A percentile compares a stretch with the other conserved stretches of the same genome.
Conservation (phyloP, 768 basidiomycete species). For the Termitomyces sp. region DNA sequence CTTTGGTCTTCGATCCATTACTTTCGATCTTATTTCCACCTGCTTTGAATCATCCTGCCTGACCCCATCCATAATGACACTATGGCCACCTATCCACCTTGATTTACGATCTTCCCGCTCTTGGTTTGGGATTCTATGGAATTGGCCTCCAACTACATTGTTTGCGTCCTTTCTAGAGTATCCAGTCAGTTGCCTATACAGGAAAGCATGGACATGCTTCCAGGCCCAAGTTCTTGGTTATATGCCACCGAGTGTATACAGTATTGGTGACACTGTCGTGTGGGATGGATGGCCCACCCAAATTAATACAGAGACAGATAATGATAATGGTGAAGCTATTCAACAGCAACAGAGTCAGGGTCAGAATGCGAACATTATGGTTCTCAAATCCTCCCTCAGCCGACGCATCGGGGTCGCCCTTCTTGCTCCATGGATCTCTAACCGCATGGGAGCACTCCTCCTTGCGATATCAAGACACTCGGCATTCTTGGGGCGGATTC, state of each 20-base stretch:
- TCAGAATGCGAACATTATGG: constrained; percentile 19
- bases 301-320: constrained; percentile 23
- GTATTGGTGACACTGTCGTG: constrained; percentile 14
- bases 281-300: constrained; percentile 25
- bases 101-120: too few species aligned
- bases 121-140: too few species aligned
- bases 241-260: constrained; percentile 21
- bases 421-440: constrained; percentile 62
- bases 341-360: neutral
- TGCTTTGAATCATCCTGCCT: too few species aligned
- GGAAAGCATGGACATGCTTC: constrained; percentile 28
- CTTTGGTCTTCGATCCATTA: too few species aligned
- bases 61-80: too few species aligned
- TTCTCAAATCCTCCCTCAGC: constrained; percentile 59
- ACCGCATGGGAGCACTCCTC: constrained; percentile 56
- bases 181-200: constrained; percentile 37
- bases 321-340: neutral
- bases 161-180: too few species aligned
- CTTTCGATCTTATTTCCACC: too few species aligned
- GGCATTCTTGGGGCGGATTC: constrained; percentile 27
- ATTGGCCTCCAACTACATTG: too few species aligned
- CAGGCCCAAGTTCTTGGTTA: constrained; percentile 39
- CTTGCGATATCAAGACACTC: constrained; percentile 45
- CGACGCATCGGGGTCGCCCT: constrained; percentile 64
- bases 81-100: too few species aligned